A percentile compares a stretch with the other conserved stretches of the same genome.
These are phyloP conservation scores for Russula olivacea DNA, from an alignment of 768 basidiomycete species.

Conservation along the genomic window DNA sequence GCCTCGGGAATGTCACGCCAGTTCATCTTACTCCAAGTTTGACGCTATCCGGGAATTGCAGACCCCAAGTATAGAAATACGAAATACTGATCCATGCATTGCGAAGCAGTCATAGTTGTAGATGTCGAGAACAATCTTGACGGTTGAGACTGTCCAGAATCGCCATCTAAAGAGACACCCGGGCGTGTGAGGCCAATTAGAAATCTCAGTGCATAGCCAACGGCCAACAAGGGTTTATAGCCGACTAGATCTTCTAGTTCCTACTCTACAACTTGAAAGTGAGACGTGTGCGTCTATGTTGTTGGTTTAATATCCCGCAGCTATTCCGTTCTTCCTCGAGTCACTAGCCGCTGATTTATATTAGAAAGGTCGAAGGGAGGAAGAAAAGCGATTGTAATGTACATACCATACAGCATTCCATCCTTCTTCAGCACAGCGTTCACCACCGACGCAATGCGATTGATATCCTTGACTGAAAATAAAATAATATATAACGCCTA, in stretches of 20 bases:
- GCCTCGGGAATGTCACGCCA: background rate
- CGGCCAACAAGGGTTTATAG: background rate
- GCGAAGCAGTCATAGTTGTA: background rate
- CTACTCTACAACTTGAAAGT: background rate
- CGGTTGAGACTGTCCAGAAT: background rate
- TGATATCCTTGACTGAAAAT: constrained; percentile 49
- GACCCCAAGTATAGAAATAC: background rate
- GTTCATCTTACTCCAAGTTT: background rate
- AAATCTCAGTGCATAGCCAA: background rate
- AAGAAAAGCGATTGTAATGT: background rate
- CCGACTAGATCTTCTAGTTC: background rate
- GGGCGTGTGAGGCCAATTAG: background rate
- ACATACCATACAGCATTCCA: constrained; percentile 59
- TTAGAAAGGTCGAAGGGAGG: constrained; percentile 1
- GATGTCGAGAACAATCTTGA: background rate
- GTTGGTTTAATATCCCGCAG: constrained; percentile 64
- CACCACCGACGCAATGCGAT: constrained; percentile 51
- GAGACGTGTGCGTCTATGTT: background rate
- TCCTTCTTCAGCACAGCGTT: constrained; percentile 55
- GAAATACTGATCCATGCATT: background rate
- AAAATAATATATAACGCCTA: background rate
- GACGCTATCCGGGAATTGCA: background rate
- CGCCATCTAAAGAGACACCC: background rate
- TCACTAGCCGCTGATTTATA: constrained; percentile 68
- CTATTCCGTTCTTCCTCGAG: constrained; percentile 88